phyloP scores from a whole-genome alignment of 2,329 filamentous ascomycete genomes.

The Monilinia fructicola region DNA sequence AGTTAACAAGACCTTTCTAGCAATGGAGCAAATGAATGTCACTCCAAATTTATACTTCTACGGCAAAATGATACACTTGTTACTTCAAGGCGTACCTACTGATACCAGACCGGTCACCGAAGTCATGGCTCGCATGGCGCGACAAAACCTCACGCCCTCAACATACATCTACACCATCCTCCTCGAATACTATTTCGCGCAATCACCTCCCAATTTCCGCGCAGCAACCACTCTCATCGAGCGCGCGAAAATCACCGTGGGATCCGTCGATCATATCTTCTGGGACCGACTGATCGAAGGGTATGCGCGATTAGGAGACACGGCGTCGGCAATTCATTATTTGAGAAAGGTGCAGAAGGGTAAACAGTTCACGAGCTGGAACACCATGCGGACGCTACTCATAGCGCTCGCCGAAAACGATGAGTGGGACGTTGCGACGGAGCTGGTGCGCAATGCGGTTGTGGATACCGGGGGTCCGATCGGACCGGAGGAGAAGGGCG shows the following conservation, averaged over 20 bases:
- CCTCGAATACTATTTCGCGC: constrained; percentile 63
- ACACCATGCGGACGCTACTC: constrained; percentile 35
- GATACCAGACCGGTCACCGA: constrained; percentile 52
- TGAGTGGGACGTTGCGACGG: constrained; percentile 38
- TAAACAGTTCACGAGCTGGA: constrained; percentile 32
- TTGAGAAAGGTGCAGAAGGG: constrained; percentile 43
- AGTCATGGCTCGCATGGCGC: constrained; percentile 63
- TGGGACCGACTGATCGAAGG: constrained; percentile 71
- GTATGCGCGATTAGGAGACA: constrained; percentile 57
- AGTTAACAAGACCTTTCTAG: constrained; percentile 55
- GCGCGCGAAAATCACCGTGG: constrained; percentile 42
- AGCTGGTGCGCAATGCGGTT: constrained; percentile 37
- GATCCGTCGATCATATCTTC: constrained; percentile 55
- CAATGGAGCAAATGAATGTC: constrained; percentile 58
- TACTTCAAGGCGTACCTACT: constrained; percentile 49
- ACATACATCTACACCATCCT: constrained; percentile 74
- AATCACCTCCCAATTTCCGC: constrained; percentile 56
- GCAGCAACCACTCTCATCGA: constrained; percentile 61
- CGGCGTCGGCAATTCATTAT: constrained; percentile 49
- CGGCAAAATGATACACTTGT: constrained; percentile 64
- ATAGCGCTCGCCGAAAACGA: constrained; percentile 36
- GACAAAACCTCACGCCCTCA: constrained; percentile 52
- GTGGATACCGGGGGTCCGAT: constrained; percentile 33
- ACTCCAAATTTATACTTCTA: constrained; percentile 63
- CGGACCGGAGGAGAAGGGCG: constrained; percentile 29